These are phyloP conservation scores for Cyclotella sp. DNA, from an alignment of 108 stramenopile species.

Conservation along the genomic window DNA sequence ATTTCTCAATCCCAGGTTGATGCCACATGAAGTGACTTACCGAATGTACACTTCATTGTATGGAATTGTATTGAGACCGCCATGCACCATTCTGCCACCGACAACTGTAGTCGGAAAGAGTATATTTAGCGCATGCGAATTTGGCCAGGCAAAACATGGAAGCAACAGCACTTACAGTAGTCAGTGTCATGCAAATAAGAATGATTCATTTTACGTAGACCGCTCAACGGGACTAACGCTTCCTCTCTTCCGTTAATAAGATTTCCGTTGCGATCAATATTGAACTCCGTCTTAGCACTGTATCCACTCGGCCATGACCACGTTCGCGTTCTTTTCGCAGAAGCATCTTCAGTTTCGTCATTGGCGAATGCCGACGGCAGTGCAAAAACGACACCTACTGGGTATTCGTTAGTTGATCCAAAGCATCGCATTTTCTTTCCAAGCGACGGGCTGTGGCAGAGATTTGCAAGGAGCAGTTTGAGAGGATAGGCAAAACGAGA, in stretches of 20 bases:
- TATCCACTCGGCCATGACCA: conserved; percentile 88
- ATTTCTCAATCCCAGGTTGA: not conserved
- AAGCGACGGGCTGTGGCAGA: conserved; percentile 45
- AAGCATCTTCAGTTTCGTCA: conserved; percentile 64
- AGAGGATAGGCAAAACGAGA: not conserved
- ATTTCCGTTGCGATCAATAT: conserved; percentile 54
- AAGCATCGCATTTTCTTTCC: conserved; percentile 85
- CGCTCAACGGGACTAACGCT: conserved; percentile 54
- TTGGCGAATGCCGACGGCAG: conserved; percentile 54
- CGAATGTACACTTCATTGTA: conserved; percentile 82
- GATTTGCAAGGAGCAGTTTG: not conserved
- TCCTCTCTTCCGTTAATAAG: conserved; percentile 65
- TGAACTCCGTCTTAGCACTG: conserved; percentile 69
- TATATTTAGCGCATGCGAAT: not conserved
- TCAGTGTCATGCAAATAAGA: conserved; percentile 45
- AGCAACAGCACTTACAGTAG: conserved; percentile 13
- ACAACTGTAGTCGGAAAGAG: conserved; percentile 10
- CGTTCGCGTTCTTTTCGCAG: conserved; percentile 65
- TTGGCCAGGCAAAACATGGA: not conserved
- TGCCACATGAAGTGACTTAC: not conserved
- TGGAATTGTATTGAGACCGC: conserved; percentile 77
- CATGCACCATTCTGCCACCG: conserved; percentile 71
- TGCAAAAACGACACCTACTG: conserved; percentile 83
- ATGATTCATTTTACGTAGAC: conserved; percentile 50
- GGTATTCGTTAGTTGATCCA: conserved; percentile 76